Evolutionary conservation across 2,329 filamentous ascomycete genomes (phyloP).

Genomic region (Exophiala lecanii-corni): DNA sequence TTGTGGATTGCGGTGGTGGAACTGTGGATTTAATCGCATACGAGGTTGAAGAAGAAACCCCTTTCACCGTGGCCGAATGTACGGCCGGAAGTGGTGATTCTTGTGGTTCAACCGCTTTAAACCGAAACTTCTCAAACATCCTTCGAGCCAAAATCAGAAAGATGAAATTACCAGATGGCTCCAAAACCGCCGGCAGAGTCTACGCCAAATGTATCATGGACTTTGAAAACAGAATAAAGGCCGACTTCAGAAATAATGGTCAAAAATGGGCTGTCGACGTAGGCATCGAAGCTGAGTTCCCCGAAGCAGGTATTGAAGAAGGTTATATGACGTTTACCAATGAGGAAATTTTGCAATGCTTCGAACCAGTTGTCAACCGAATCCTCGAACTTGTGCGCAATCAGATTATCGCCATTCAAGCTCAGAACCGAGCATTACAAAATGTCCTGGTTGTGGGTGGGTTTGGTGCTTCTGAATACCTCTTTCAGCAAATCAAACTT

Average conservation of each 20-base stretch:
- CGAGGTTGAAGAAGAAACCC: conserved; percentile 95
- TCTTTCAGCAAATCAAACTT: conserved; percentile 99
- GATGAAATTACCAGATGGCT: conserved; percentile 97
- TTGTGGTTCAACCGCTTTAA: conserved; percentile 95
- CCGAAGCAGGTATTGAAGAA: conserved; percentile 95
- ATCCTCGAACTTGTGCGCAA: conserved; percentile 95
- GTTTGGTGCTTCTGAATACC: conserved; percentile 96
- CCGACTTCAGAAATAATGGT: conserved; percentile 97
- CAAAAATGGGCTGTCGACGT: conserved; percentile 99
- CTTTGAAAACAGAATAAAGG: conserved; percentile 99
- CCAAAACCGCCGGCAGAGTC: conserved; percentile 94
- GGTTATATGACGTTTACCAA: conserved; percentile 99
- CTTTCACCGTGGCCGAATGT: conserved; percentile 94
- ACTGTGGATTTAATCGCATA: conserved; percentile 99
- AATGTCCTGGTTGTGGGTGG: conserved; percentile 97
- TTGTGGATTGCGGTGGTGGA: conserved; percentile 96
- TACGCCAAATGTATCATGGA: conserved; percentile 99
- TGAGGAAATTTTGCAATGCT: conserved; percentile 97
- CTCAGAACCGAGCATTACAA: conserved; percentile 87
- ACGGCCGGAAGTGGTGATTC: conserved; percentile 96
- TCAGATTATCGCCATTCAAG: conserved; percentile 98
- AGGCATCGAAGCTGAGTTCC: conserved; percentile 96
- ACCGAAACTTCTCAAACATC: conserved; percentile 98
- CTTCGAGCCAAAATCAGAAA: conserved; percentile 95
- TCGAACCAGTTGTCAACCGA: conserved; percentile 95